A percentile compares a stretch with the other conserved stretches of the same genome.
These are phyloP conservation scores for Cronartium quercuum DNA, from an alignment of 1,284 basidiomycete species.

Conservation along the genomic window DNA sequence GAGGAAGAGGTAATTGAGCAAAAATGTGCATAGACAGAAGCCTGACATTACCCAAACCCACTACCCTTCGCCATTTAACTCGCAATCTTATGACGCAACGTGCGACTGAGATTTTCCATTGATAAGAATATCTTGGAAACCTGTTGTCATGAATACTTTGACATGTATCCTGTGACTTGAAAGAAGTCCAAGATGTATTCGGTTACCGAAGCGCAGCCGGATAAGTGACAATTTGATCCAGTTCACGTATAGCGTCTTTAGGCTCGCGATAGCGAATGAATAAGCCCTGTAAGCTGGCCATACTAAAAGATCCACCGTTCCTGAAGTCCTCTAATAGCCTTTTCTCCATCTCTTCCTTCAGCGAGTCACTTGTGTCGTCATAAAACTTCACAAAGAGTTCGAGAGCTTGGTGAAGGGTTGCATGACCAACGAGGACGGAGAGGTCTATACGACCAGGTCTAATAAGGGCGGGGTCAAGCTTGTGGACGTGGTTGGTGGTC, in stretches of 20 bases:
- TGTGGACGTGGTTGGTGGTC: slow-evolving; percentile 91
- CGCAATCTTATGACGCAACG: too few relatives aligned
- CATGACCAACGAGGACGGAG: slow-evolving; percentile 77
- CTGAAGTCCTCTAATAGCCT: slow-evolving; percentile 55
- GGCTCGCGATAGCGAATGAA: slow-evolving; percentile 66
- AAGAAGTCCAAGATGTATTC: too few relatives aligned
- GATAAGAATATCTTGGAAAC: too few relatives aligned
- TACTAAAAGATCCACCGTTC: slow-evolving; percentile 64
- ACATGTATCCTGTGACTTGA: too few relatives aligned
- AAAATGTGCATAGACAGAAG: too few relatives aligned
- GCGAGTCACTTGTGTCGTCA: slow-evolving; percentile 37
- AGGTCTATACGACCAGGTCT: slow-evolving; percentile 91
- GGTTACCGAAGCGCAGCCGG: neutral
- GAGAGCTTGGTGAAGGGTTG: slow-evolving; percentile 71
- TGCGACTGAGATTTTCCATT: too few relatives aligned
- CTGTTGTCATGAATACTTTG: too few relatives aligned
- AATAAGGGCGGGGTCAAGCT: slow-evolving; percentile 82
- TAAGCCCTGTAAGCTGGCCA: slow-evolving; percentile 85
- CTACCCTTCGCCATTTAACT: too few relatives aligned
- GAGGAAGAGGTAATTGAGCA: too few relatives aligned
- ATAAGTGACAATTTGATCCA: slow-evolving; percentile 37
- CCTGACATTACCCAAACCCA: too few relatives aligned
- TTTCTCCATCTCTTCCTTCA: slow-evolving; percentile 56
- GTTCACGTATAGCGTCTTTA: slow-evolving; percentile 10
- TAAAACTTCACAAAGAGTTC: slow-evolving; percentile 83